Base-by-base conservation (phyloP, 2,329 filamentous ascomycete genomes). In the Diaporthe nobilis region DNA sequence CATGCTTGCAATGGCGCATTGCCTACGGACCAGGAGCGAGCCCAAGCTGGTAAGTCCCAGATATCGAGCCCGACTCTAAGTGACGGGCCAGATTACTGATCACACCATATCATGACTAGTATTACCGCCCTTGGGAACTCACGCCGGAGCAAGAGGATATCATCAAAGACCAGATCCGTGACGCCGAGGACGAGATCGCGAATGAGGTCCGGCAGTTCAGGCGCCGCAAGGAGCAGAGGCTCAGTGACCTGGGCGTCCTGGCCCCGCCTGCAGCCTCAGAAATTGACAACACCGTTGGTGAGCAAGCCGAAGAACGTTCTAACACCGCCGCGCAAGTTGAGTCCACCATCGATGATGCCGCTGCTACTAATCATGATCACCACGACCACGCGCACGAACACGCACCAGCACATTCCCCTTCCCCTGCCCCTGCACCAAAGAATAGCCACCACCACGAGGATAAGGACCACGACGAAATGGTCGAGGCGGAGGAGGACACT, bases 401-500 rank as follows among this genome's bases (percentile, higher is more conserved):
- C 58, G 68, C 49, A 72, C 53, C 42, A n/a, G 72, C 73, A 74
- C 63, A 57, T n/a, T n/a, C 71, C 42, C 58, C 58, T 67, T 44
- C 31, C 57, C 75, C 80, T 72, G 79, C 79, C 68, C 78, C 78
- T 75, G 72, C 80, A 72, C 79, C 77, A 74, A 83, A 81, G 77
- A 77, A 73, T 60, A 80, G 78, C 42, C 81, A 82, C 70, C 81
- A 82, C 70, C 75, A 71, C 25, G 75, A 76, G 71, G 84, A 86
- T 74, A 87, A 84, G 80, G 87, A 87, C 75, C 82, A 89, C 79
- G 89, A 94, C 76, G 94, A 96, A 80, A 89, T 97, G 78, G 92
- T 97, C 72, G 94, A 95, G 83, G 94, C 93, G 73, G 94, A 95
- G 76, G 95, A 98, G 86, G 95, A 98, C 81, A 95, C 93, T 80